Evolutionary conservation across 352 stramenopile species (phyloP), one percentile per base, ranked within the genome.

Genomic region (Thraustotheca clavata): DNA sequence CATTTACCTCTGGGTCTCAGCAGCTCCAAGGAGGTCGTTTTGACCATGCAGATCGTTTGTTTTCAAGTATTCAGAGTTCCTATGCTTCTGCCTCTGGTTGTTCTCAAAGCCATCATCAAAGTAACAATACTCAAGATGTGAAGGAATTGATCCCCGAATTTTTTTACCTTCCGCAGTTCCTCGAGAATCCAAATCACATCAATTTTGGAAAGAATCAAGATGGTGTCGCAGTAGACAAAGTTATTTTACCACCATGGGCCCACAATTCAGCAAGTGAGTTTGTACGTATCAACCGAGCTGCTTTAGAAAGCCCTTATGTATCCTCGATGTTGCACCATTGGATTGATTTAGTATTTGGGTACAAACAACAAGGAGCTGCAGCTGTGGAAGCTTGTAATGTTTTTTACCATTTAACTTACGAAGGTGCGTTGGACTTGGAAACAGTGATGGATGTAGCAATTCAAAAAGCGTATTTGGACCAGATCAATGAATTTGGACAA

Each of bases 121-220:
- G 63, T 20, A 90, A 85, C 46, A 78, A 75, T 20, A 94, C 95
- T 1, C 91, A 94, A 40, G 97, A 99, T 72, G 95, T 99, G 14
- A 99, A 99, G 75, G 97, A 99, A 70, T 74, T 99, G 11, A 99
- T 91, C 16, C 97, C 97, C 11, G 97, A 99, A 76, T 99, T 97
- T 71, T 99, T 98, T 71, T 97, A 94, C 39, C 83, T 98, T 29
- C 86, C 94, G 26, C 79, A 89, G 14, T 99, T 99, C 71, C 75
- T 99, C 27, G 80, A 88, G 61, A 99, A 99, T 73, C 62, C 82
- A 11, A 98, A 99, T 69, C 69, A 90, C 22, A 88, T 97, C 34
- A 91, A 96, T 27, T 96, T 99, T 48, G 97, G 97, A 7, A 93
- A 72, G 11, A 71, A 93, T 74, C 72, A 89, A 68, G 71, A 90